Conservation (phyloP, 2,329 filamentous ascomycete species). For the Boeremia exigua region DNA sequence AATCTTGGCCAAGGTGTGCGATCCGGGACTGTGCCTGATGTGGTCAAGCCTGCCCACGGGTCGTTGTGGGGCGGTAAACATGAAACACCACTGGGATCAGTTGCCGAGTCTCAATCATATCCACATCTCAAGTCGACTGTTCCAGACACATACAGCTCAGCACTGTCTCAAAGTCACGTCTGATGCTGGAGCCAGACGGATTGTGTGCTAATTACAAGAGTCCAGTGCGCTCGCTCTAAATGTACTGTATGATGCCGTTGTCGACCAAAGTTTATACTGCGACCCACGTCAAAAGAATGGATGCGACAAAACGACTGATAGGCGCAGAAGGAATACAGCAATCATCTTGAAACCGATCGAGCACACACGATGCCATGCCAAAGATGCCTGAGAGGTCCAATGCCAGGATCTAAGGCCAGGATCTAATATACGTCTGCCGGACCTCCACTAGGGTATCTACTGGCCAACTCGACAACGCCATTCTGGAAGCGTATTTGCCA, state of each 20-base stretch:
- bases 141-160: neutral
- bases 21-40: conserved; percentile 1
- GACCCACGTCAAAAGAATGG: neutral
- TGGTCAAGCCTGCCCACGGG: neutral
- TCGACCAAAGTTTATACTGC: neutral
- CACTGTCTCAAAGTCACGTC: neutral
- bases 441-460: too few relatives aligned
- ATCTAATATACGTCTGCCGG: too few relatives aligned
- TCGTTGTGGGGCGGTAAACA: conserved; percentile 2
- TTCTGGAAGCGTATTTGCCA: neutral
- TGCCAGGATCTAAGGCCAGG: too few relatives aligned
- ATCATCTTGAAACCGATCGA: neutral
- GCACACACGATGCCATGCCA: neutral
- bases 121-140: neutral
- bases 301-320: neutral
- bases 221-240: neutral
- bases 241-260: neutral
- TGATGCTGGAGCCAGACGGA: neutral
- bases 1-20: neutral
- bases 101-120: neutral
- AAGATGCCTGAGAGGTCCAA: neutral
- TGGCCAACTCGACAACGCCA: too few relatives aligned
- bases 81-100: conserved; percentile 4
- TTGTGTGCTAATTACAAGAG: too few relatives aligned
- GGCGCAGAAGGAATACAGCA: neutral